Base-by-base conservation (phyloP, 2,329 filamentous ascomycete species). In the Curvularia verruculosa region DNA sequence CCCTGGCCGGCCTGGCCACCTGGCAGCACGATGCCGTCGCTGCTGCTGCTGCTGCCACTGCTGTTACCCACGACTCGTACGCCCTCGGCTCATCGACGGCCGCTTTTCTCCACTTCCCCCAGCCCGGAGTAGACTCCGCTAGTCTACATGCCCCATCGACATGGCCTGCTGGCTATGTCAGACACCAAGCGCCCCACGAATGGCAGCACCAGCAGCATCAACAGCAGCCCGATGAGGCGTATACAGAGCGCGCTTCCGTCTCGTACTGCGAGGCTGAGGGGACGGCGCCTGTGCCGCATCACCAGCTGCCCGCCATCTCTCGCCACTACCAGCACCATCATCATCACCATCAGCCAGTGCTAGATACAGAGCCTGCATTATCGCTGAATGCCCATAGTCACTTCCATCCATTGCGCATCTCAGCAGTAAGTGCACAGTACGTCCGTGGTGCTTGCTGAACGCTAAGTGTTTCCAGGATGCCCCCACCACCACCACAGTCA, bases 71-170 rank as follows among this genome's bases (percentile, higher is more conserved):
- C 52, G 55, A 64, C 57, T 63, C 69, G 60, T 67, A 65, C 53
- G 52, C 50, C 36, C 24, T 58, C 68, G 66, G 61, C 64, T 64
- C 64, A 49, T 65, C 61, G 39, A 63, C 61, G 56, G 64, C 62
- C 44, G 54, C 58, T 52, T 64, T 64, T 52, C 58, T 68, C 64
- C 68, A 68, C 61, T 70, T 68, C 60, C 43, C 66, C 31, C 63
- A 67, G 44, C 54, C 59, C 64, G 61, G 61, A 59, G 59, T 52
- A 53, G 69, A 69, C 54, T 67, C 67, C 61, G 59, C 65, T 64
- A 62, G 63, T 52, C 26, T 61, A 46, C 64, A 61, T n/a, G 39
- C 47, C 48, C 59, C 59, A 24, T 53, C 67, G 9, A 44, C 64
- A 1, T 75, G 69, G 69, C 26, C 63, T 28, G 29, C 64, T 46